Evolutionary conservation across 208 protist species (phyloP), one percentile per base, ranked within the genome.

Genomic region (Trypanosoma caninum): DNA sequence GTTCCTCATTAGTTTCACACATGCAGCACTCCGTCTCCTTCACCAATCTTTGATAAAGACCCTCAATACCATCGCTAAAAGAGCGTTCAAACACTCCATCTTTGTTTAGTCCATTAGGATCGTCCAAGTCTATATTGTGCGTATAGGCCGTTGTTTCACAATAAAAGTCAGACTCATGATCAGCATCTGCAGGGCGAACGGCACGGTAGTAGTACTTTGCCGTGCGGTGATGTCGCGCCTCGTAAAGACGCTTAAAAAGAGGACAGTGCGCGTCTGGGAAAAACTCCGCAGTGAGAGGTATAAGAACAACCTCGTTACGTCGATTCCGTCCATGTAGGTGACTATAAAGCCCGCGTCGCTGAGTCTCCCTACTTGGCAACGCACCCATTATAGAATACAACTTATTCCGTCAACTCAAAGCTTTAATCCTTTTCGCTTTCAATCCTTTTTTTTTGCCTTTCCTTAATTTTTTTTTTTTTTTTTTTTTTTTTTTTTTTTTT

Each of bases 181-280:
- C 56, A 0, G 71, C 71, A 35, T 61, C 58, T 0, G 74, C 52
- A 25, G 65, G 59, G 42, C 84, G 84, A 46, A 86, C 51, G 11
- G 74, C 69, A 35, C 84, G 71, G 34, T 78, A 88, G 65, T 91
- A 91, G 57, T 91, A 91, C 72, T 91, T 91, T 6, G 78, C 81
- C n/a, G 84, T 87, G 37, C 80, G 80, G 5, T 72, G 80, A 37
- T 84, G 76, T 2, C 84, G 72, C 2, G 80, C 60, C 50, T 76
- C 60, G 55, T 69, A 82, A 16, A 91, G 52, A 30, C 77, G 66
- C 64, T 66, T 61, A 58, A 91, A 91, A 3, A 91, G 69, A 13
- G 71, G 59, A 63, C 80, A 91, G 58, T 84, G 66, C 9, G 65
- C 50, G 63, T 56, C 59, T n/a, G 77, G 80, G 41, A 91, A 91